phyloP scores from a whole-genome alignment of 805 yeast genomes.

The Zygotorulaspora danielsina region DNA sequence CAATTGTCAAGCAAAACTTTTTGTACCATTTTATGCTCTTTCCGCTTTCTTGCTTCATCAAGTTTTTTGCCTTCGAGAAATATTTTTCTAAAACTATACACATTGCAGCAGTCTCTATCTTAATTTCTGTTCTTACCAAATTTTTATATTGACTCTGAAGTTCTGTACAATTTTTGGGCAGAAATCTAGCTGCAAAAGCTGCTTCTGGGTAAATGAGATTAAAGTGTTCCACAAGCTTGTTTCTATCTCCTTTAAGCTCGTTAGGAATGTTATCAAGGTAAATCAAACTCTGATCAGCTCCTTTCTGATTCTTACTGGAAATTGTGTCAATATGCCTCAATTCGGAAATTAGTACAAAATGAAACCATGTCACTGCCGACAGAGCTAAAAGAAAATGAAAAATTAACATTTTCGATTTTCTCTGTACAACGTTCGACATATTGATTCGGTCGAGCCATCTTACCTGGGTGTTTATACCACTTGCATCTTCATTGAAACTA shows the following conservation, averaged over 20 bases:
- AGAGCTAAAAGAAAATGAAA: constrained; percentile 62
- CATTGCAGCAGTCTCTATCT: constrained; percentile 41
- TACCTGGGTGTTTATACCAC: constrained; percentile 5
- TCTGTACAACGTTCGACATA: constrained; percentile 60
- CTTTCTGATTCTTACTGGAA: constrained; percentile 43
- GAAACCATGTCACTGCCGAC: constrained; percentile 52
- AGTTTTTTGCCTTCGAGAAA: constrained; percentile 17
- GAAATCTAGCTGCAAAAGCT: constrained; percentile 56
- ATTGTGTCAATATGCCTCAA: constrained; percentile 37
- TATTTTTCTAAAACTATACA: constrained; percentile 30
- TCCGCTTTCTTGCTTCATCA: constrained; percentile 7
- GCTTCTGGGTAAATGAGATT: constrained; percentile 47
- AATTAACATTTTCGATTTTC: constrained; percentile 46
- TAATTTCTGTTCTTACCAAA: constrained; percentile 29
- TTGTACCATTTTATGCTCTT: constrained; percentile 14
- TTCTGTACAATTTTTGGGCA: constrained; percentile 41
- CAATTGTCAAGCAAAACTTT: constrained; percentile 1
- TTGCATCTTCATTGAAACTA: constrained; percentile 21
- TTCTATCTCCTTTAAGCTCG: constrained; percentile 14
- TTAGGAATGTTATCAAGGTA: constrained; percentile 47
- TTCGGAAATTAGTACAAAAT: constrained; percentile 53
- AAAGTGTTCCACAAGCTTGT: constrained; percentile 23
- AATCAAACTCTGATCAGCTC: constrained; percentile 32
- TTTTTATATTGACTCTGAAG: constrained; percentile 34
- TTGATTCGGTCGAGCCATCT: constrained; percentile 56